These are phyloP conservation scores for Ulota crispa DNA, from an alignment of 225 moss, liverwort and hornwort species.

Conservation along the genomic window DNA sequence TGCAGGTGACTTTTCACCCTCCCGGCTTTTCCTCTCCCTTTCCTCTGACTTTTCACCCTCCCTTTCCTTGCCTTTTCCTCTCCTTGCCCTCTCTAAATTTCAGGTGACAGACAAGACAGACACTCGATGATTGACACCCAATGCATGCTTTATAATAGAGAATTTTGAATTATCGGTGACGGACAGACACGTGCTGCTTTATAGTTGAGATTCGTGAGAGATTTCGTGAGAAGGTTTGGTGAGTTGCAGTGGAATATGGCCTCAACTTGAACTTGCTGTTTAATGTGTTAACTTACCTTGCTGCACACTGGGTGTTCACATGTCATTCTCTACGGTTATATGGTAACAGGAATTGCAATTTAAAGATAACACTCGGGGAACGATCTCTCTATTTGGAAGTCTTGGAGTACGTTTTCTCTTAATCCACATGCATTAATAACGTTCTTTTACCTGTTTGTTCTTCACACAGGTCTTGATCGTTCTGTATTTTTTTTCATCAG, in stretches of 20 bases:
- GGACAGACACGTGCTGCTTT: too few species aligned
- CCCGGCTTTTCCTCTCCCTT: too few species aligned
- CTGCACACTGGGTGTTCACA: not conserved
- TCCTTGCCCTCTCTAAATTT: too few species aligned
- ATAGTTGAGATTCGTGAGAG: not conserved
- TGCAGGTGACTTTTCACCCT: too few species aligned
- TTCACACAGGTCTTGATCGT: not conserved
- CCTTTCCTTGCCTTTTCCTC: too few species aligned
- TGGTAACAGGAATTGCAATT: slow-evolving; percentile 4
- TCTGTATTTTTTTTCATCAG: not conserved
- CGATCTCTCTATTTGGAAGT: slow-evolving; percentile 3
- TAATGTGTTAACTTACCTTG: not conserved
- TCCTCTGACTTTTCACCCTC: too few species aligned
- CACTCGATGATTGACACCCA: too few species aligned
- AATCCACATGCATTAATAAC: not conserved
- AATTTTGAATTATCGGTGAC: too few species aligned
- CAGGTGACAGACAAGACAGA: too few species aligned
- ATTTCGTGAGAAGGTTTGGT: not conserved
- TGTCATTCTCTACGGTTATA: not conserved
- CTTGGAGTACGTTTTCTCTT: slow-evolving; percentile 5
- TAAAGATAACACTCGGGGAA: slow-evolving; percentile 6
- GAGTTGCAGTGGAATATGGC: not conserved
- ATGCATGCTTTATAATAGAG: too few species aligned
- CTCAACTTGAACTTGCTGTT: not conserved
- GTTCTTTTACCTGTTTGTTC: slow-evolving; percentile 4